Base-by-base conservation (phyloP, 192 early-diverging fungal genomes). In the Nowakowskiella sp. region DNA sequence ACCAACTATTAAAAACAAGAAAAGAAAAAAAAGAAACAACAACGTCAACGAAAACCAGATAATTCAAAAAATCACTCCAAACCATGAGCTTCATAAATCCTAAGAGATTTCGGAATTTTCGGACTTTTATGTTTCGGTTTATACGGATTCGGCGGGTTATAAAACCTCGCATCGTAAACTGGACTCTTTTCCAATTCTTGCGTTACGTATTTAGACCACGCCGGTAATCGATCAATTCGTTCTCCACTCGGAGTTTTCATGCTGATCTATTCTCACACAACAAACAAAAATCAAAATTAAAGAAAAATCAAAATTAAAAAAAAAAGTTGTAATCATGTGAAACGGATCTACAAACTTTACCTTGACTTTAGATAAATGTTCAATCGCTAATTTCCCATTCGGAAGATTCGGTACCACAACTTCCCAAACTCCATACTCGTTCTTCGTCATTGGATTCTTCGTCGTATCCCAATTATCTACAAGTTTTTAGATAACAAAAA, bases 11-110 rank as follows among this genome's bases (percentile, higher is more conserved):
- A 47, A 23, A n/a, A 32, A 23, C 9, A 42, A 4, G 34, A 51
- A 27, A 32, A 21, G 13, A 3, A 43, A 4, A 10, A 21, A 3
- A 2, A 8, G 3, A 2, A 49, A 47, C 32, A n/a, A n/a, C n/a
- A n/a, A n/a, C n/a, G n/a, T 45, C 34, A 47, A 6, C 28, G 7
- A 46, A 23, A 44, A 30, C 16, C 16, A 43, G 32, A 24, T 57
- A 31, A 62, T 4, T 19, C 9, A 10, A 6, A 55, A 54, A 65
- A 22, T 57, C 34, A 30, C 27, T 61, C 1, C 2, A 32, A 67
- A 86, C 86, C 89, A 63, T 97, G 94, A 3, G 92, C 85, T 65
- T 97, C 94, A 67, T 97, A 97, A 54, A 97, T 84, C 36, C 87
- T 74, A 28, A 92, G 64, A 27, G 64, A 66, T 8, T 49, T 64